Base-by-base conservation (phyloP, 2,329 filamentous ascomycete species). In the Microascus cirrosus region DNA sequence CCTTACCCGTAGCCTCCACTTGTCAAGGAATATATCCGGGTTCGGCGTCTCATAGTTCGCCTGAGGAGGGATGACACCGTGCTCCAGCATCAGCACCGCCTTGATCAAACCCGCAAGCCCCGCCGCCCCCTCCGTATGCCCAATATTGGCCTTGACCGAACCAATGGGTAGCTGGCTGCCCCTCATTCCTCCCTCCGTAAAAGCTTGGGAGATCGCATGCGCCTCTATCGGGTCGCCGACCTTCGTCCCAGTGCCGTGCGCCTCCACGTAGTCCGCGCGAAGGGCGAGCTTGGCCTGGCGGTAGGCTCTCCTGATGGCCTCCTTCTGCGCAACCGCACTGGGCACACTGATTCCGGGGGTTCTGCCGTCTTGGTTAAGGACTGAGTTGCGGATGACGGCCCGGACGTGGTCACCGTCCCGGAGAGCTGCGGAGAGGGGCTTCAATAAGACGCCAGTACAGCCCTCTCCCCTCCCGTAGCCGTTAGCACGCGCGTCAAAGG, bases 401-500 rank as follows among this genome's bases (percentile, higher is more conserved):
- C 68, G 65, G 50, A 73, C 68, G 0, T 66, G 65, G 62, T 79
- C 73, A 11, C 71, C 70, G 50, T 74, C 74, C 3, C 62, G 62
- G 2, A 79, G 58, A 1, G 77, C 77, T 55, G 73, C 68, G 3
- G 66, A 65, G 0, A 79, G 63, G 0, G 64, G 69, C 64, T 79
- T 80, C 2, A 80, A 58, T 3, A 77, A 53, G 2, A 64, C 8
- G 42, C 52, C 15, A 34, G 57, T 42, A 55, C 80, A 58, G n/a
- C 70, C 67, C 60, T 80, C 75, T 11, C 75, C 74, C 25, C 76
- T 67, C 1, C 68, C 73, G 62, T 79, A 79, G 2, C 78, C 74
- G 61, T 73, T 67, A 0, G 65, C 69, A 0, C 65, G 60, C 20
- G 59, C 48, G 42, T 71, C 69, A 32, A 69, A 73, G n/a, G 65